Conservation (phyloP, 768 basidiomycete genomes). For the Lepiota subincarnata region DNA sequence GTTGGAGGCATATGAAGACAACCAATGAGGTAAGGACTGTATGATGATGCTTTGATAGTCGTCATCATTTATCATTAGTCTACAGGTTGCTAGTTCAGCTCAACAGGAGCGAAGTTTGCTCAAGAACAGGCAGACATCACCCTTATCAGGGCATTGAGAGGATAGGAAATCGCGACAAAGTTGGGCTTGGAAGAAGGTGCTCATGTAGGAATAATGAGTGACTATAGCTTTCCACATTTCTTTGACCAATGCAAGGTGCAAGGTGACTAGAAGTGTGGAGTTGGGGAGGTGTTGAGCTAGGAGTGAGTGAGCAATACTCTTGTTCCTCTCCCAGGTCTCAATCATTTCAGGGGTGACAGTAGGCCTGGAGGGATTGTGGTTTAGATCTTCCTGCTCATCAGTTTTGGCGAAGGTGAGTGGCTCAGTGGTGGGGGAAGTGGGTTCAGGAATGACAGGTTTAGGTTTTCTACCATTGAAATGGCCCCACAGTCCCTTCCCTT, state of each 20-base stretch:
- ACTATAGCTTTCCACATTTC: conserved; percentile 28
- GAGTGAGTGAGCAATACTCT: conserved; percentile 22
- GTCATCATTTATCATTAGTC: conserved; percentile 19
- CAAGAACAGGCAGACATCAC: conserved; percentile 26
- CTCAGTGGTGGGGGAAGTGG: no score
- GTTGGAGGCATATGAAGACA: conserved; percentile 21
- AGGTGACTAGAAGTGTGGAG: conserved; percentile 22
- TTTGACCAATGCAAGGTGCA: conserved; percentile 19
- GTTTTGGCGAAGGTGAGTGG: no score
- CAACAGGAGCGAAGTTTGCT: conserved; percentile 17
- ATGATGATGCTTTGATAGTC: conserved; percentile 26
- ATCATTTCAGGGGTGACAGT: neutral
- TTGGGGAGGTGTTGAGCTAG: conserved; percentile 25
- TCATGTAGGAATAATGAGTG: conserved; percentile 26
- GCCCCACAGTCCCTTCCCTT: no score
- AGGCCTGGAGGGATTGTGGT: neutral
- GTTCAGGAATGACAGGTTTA: no score
- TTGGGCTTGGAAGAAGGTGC: conserved; percentile 23
- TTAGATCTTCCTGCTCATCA: no score
- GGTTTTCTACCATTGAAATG: no score
- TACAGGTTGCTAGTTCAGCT: conserved; percentile 20
- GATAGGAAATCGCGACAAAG: conserved; percentile 22
- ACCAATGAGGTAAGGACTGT: conserved; percentile 20
- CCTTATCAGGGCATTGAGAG: conserved; percentile 22
- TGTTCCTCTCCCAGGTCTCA: conserved; percentile 25